These are phyloP conservation scores for Alternaria ventricosa DNA, from an alignment of 2,329 filamentous ascomycete species.

Conservation along the genomic window DNA sequence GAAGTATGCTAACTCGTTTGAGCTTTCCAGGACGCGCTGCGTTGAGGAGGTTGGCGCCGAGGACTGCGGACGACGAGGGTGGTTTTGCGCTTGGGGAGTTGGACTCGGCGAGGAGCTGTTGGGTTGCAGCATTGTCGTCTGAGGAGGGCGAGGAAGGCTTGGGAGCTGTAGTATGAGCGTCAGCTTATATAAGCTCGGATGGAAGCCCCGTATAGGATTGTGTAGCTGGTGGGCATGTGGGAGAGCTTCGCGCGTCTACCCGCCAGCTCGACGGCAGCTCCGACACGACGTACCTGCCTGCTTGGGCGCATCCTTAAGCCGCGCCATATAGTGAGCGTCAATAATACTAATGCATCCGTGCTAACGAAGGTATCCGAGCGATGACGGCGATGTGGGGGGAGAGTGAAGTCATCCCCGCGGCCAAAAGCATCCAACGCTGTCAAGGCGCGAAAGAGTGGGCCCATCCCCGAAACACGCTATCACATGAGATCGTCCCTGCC, in stretches of 20 bases:
- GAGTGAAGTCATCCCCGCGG: conserved; percentile 3
- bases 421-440: background rate
- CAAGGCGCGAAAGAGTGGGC: conserved; percentile 7
- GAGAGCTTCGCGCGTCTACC: background rate
- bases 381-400: conserved; percentile 10
- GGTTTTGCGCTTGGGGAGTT: conserved; percentile 10
- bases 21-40: conserved; percentile 36
- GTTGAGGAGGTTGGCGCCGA: conserved; percentile 39
- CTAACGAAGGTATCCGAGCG: background rate
- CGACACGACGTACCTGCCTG: conserved; percentile 2
- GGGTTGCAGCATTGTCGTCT: conserved; percentile 26
- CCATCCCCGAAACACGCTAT: conserved; percentile 20
- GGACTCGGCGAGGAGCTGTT: conserved; percentile 33
- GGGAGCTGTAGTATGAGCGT: background rate
- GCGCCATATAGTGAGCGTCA: conserved; percentile 14
- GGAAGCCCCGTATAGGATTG: background rate
- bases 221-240: background rate
- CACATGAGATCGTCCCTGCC: conserved; percentile 23
- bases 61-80: conserved; percentile 17
- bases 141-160: background rate
- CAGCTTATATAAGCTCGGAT: background rate
- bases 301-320: conserved; percentile 9
- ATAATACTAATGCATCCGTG: background rate
- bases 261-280: background rate
- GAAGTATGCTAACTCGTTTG: conserved; percentile 19